Evolutionary conservation across 176 grass and related monocot genomes (phyloP).

Genomic region (Cenchrus fungigraminus): DNA sequence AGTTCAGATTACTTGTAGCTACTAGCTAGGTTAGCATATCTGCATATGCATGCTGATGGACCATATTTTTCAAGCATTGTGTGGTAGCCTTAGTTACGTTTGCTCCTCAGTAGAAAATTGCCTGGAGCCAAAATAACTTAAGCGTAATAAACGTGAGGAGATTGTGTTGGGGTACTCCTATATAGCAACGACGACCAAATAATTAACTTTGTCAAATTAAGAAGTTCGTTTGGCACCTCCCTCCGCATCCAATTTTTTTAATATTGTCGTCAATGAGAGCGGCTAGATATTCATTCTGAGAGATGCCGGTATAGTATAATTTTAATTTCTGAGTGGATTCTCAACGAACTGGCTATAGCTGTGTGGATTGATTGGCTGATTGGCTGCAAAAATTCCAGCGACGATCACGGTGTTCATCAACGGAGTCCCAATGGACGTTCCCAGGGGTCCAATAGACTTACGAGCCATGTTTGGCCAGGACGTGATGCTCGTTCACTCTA

Average conservation of each 20-base stretch:
- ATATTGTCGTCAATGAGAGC: slow-evolving; percentile 21
- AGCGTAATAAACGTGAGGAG: neutral
- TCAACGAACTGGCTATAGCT: slow-evolving; percentile 20
- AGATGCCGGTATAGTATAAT: neutral
- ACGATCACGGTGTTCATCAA: slow-evolving; percentile 98
- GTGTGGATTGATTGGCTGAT: slow-evolving; percentile 40
- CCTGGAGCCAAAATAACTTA: neutral
- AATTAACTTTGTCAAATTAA: neutral
- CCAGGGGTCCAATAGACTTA: slow-evolving; percentile 80
- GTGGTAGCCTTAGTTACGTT: neutral
- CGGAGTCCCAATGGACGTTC: slow-evolving; percentile 77
- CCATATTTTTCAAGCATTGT: slow-evolving; percentile 2
- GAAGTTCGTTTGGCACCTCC: slow-evolving; percentile 27
- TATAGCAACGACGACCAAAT: slow-evolving; percentile 12
- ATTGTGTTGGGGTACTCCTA: neutral
- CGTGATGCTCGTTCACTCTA: slow-evolving; percentile 80
- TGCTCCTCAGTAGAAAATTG: neutral
- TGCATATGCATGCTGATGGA: neutral
- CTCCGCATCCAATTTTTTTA: slow-evolving; percentile 29
- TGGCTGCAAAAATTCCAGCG: slow-evolving; percentile 66
- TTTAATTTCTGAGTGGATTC: neutral
- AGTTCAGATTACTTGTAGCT: too few species aligned
- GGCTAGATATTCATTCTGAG: neutral
- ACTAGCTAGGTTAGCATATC: too few species aligned
- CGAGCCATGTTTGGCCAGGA: slow-evolving; percentile 85